Percentiles rank a stretch among this genome's conserved stretches.
Conservation (phyloP, 78 protist genomes). For the Dictyostelium firmibasis region DNA sequence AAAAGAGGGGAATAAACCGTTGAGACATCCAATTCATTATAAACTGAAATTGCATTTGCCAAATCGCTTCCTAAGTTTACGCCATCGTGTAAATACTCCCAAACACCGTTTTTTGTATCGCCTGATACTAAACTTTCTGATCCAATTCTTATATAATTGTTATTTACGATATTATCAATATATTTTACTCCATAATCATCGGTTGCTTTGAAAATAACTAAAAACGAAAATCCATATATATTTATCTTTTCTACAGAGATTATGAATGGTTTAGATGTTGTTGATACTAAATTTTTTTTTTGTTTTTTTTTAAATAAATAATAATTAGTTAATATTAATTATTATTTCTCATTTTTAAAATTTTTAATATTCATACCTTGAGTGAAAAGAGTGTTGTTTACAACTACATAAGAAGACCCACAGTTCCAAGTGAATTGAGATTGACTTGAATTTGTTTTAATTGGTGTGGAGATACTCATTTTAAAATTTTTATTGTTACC, state of each 20-base stretch:
- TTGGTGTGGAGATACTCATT: neutral
- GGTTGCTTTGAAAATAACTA: neutral
- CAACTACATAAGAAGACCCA: neutral
- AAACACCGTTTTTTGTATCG: neutral
- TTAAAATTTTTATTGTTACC: neutral
- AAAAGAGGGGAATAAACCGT: neutral
- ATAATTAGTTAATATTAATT: no score
- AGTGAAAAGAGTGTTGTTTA: neutral
- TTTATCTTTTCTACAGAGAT: neutral
- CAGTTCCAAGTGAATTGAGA: neutral
- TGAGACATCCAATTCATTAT: neutral
- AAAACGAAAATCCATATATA: neutral
- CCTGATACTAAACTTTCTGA: neutral
- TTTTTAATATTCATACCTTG: neutral
- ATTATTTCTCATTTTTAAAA: no score
- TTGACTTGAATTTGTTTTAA: neutral
- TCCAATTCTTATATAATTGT: neutral
- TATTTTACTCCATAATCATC: neutral
- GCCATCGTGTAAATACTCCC: neutral
- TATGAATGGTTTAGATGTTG: neutral
- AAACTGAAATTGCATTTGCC: neutral
- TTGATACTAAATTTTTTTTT: no score
- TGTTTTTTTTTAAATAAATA: no score
- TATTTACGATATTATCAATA: neutral
- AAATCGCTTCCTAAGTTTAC: neutral